Base-by-base conservation (phyloP, 78 protist genomes). In the Chrysochromulina parva region DNA sequence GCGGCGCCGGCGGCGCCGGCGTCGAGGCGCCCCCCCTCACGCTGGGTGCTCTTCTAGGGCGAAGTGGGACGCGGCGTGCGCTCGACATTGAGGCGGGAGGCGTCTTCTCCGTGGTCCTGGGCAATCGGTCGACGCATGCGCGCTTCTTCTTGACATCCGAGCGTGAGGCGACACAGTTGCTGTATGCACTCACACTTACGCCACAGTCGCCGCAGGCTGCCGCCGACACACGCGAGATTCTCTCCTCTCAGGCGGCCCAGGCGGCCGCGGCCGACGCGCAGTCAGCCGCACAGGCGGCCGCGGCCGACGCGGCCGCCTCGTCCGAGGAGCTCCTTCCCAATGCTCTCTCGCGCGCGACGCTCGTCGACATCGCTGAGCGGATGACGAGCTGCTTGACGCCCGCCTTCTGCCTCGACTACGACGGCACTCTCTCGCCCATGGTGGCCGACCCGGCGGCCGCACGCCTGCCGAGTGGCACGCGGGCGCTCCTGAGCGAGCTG, bases 401-500 rank as follows among this genome's bases (percentile, higher is more conserved):
- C 6, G 82, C 82, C 24, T 74, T 74, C 82, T 74, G 38, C 82
- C 55, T 74, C 28, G 82, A 74, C 55, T 74, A 74, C 82, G 82
- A 74, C 55, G 82, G 82, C 82, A 74, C 82, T 19, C 82, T 74
- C 57, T 48, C 82, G 13, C 82, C 82, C 24, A 74, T 74, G 24
- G 82, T 74, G 57, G 82, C 38, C 38, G 48, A 28, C n/a, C 82
- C 82, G 4, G 38, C 57, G 5, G 82, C 38, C 26, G 82, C 82
- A 11, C 20, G 3, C 48, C 50, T 67, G 50, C 38, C 38, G 38
- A 38, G 38, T 38, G 38, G 38, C 38, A 38, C 38, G 38, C 38
- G 38, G 38, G 38, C 38, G 50, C 78, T 69, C 16, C 78, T 69
- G 17, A 28, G 28, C 14, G 50, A 28, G 78, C 78, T 69, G 50